Percentiles rank a stretch among this genome's conserved stretches.
These are phyloP conservation scores for Fusarium metavorans DNA, from an alignment of 2,329 filamentous ascomycete species.

Conservation along the genomic window DNA sequence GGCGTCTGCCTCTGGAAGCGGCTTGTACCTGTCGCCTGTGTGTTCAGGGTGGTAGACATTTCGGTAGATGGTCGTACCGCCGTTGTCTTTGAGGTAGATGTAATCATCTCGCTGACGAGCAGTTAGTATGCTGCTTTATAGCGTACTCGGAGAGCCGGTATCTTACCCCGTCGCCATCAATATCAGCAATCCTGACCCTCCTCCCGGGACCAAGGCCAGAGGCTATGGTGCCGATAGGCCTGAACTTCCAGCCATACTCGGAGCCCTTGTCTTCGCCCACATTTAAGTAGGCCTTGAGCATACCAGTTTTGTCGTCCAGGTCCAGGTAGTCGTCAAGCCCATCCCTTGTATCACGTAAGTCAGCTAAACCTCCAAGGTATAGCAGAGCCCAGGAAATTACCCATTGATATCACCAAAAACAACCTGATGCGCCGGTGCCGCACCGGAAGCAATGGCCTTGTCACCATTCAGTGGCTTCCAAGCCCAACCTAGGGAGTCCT, in stretches of 20 bases:
- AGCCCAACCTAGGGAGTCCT: conserved; percentile 15
- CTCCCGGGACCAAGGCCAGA: not conserved
- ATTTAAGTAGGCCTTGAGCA: conserved; percentile 6
- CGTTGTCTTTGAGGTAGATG: conserved; percentile 10
- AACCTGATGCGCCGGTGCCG: conserved; percentile 2
- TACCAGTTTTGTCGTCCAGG: not conserved
- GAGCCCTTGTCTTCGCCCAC: not conserved
- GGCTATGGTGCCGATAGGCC: not conserved
- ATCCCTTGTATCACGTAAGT: not conserved
- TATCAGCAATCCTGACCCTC: conserved; percentile 5
- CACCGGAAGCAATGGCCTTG: conserved; percentile 11
- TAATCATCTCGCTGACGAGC: not conserved
- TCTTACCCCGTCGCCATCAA: conserved; percentile 11
- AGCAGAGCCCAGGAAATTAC: not conserved
- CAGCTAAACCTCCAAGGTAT: not conserved
- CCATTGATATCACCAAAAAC: conserved; percentile 12
- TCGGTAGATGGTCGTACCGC: not conserved
- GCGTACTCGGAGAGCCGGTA: too few species aligned
- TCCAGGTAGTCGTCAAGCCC: conserved; percentile 4
- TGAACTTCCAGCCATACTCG: conserved; percentile 1
- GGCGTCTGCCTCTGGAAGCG: not conserved
- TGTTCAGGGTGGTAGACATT: not conserved
- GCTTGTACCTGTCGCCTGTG: not conserved
- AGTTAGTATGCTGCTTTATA: not conserved
- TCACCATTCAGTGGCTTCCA: conserved; percentile 16